Percentiles rank a stretch among this genome's conserved stretches.
Evolutionary conservation across 179 eudicot genomes (phyloP).

Genomic region (Carnegiea gigantea): DNA sequence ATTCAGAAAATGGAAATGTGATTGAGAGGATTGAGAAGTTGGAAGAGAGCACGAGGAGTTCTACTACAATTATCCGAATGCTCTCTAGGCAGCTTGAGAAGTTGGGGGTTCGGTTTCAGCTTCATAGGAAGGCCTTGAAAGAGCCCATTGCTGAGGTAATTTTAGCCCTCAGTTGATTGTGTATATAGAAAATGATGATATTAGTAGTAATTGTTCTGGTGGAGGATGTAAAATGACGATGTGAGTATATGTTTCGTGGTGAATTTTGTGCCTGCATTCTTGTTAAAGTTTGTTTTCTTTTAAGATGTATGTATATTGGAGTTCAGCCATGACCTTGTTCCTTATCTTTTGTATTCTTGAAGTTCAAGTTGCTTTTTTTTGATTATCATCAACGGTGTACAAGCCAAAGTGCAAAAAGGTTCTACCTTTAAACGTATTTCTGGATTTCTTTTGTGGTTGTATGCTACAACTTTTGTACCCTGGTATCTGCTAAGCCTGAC

Average conservation of each 20-base stretch:
- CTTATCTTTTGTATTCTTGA: not conserved
- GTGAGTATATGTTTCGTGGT: not conserved
- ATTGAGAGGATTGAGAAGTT: constrained; percentile 80
- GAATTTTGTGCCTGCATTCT: not conserved
- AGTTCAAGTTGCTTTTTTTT: not conserved
- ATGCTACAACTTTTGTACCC: no score
- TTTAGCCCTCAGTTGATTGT: not conserved
- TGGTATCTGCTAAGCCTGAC: not conserved
- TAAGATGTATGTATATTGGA: no score
- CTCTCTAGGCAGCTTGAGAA: constrained; percentile 91
- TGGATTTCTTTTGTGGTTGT: no score
- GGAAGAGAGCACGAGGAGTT: constrained; percentile 74
- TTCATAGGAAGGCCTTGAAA: constrained; percentile 67
- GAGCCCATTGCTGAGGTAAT: constrained; percentile 91
- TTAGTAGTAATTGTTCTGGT: not conserved
- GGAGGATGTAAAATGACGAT: not conserved
- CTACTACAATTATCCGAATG: constrained; percentile 51
- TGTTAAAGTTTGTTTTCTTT: no score
- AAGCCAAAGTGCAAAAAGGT: no score
- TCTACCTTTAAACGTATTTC: no score
- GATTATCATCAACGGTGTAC: not conserved
- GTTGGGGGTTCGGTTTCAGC: constrained; percentile 84
- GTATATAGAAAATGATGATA: not conserved
- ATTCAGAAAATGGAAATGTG: constrained; percentile 50
- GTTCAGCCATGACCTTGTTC: no score